Conservation (phyloP, 495 filamentous ascomycete genomes). For the Tuber calosporum region DNA sequence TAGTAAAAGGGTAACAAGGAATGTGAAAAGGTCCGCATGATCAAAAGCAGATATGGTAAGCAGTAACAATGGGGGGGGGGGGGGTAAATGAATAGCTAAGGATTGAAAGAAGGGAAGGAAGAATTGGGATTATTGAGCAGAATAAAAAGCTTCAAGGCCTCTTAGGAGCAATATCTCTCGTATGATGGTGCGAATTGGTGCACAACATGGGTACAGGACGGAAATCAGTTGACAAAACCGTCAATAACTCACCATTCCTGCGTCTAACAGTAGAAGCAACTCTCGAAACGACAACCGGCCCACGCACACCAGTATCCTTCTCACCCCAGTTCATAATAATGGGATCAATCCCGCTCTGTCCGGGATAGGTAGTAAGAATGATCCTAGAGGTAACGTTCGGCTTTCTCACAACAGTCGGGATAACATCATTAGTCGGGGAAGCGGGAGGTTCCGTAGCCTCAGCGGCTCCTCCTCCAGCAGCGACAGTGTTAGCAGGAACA, state of each 20-base stretch:
- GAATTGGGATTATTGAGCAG: neutral
- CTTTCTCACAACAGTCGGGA: slow-evolving; percentile 18
- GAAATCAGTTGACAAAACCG: no score
- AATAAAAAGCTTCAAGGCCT: neutral
- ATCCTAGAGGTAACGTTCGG: slow-evolving; percentile 53
- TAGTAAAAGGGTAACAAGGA: slow-evolving; percentile 18
- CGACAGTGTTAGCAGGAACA: slow-evolving; percentile 15
- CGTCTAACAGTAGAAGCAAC: slow-evolving; percentile 66
- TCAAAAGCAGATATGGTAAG: neutral
- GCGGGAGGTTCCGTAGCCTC: slow-evolving; percentile 23
- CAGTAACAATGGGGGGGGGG: slow-evolving; percentile 12
- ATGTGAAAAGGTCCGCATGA: slow-evolving; percentile 2
- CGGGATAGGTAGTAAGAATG: slow-evolving; percentile 75
- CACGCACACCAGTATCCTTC: slow-evolving; percentile 62
- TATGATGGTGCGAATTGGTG: neutral
- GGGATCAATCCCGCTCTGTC: slow-evolving; percentile 87
- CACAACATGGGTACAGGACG: neutral
- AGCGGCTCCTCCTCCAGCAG: slow-evolving; percentile 14
- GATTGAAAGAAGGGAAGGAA: neutral
- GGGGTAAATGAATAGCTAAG: neutral
- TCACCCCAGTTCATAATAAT: slow-evolving; percentile 83
- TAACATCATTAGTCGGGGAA: slow-evolving; percentile 26
- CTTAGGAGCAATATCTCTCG: neutral
- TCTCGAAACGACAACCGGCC: slow-evolving; percentile 86
- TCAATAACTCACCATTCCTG: slow-evolving; percentile 63